These are phyloP conservation scores for Kuraishia hungarica DNA, from an alignment of 805 yeast genomes.

Conservation along the genomic window DNA sequence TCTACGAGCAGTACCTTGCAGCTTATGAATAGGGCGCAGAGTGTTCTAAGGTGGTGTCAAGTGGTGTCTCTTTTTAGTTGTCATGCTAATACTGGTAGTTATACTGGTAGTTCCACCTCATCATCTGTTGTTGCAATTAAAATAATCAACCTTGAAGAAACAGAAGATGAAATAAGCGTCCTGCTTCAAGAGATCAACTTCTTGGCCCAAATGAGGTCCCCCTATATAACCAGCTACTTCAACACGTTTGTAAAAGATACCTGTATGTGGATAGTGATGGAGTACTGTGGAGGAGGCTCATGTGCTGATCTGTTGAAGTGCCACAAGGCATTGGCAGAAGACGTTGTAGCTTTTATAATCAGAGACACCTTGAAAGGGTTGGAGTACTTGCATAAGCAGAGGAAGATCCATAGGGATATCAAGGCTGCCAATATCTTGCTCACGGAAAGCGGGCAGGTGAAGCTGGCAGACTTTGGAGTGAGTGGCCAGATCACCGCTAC, in stretches of 20 bases:
- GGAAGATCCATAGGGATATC: conserved; percentile 81
- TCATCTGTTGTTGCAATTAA: conserved; percentile 69
- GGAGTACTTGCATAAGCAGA: conserved; percentile 64
- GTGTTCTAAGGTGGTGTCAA: no score
- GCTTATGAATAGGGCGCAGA: no score
- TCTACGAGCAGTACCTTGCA: no score
- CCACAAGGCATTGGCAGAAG: conserved; percentile 48
- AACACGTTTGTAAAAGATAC: conserved; percentile 59
- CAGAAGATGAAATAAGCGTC: conserved; percentile 65
- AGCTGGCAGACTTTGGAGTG: conserved; percentile 91
- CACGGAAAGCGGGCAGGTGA: conserved; percentile 60
- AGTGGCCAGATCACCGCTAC: conserved; percentile 68
- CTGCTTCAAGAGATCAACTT: conserved; percentile 74
- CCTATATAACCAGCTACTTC: conserved; percentile 56
- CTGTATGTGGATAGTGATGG: conserved; percentile 87
- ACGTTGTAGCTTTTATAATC: conserved; percentile 51
- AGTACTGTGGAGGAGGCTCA: conserved; percentile 92
- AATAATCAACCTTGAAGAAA: conserved; percentile 70
- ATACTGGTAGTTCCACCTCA: background rate
- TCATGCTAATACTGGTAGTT: no score
- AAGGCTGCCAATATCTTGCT: conserved; percentile 84
- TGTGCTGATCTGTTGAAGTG: conserved; percentile 65
- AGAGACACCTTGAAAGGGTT: conserved; percentile 64
- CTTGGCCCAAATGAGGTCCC: conserved; percentile 56
- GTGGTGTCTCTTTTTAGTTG: no score